Evolutionary conservation across 2,329 filamentous ascomycete genomes (phyloP).

Genomic region (Claviceps sp.): DNA sequence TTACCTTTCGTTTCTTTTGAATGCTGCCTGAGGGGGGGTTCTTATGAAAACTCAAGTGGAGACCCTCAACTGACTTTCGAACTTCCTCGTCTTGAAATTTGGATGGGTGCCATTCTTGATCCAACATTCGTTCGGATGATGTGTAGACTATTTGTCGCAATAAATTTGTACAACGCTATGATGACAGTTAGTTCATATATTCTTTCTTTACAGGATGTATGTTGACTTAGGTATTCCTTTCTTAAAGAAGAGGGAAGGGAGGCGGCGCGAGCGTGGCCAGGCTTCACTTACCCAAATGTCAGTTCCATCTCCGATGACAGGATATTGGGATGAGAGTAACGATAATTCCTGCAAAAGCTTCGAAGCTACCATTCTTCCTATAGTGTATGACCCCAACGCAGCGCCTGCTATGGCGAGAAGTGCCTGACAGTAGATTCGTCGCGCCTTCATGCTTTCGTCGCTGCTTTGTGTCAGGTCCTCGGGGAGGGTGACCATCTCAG

Average conservation of each 20-base stretch:
- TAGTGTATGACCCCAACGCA: slow-evolving; percentile 18
- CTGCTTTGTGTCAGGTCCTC: slow-evolving; percentile 18
- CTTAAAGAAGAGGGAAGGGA: no score
- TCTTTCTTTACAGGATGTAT: no score
- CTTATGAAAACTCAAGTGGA: slow-evolving; percentile 16
- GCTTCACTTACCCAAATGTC: slow-evolving; percentile 27
- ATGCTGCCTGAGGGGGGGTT: slow-evolving; percentile 6
- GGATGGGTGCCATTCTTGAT: slow-evolving; percentile 14
- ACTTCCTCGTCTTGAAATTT: slow-evolving; percentile 17
- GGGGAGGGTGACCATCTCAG: slow-evolving; percentile 23
- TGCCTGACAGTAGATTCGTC: slow-evolving; percentile 23
- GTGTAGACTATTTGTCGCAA: slow-evolving; percentile 15
- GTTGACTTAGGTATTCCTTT: no score
- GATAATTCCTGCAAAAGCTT: slow-evolving; percentile 30
- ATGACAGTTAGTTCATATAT: not conserved
- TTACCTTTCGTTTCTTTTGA: slow-evolving; percentile 19
- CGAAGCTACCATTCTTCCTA: slow-evolving; percentile 27
- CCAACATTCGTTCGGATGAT: slow-evolving; percentile 10
- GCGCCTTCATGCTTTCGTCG: slow-evolving; percentile 14
- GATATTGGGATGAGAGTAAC: slow-evolving; percentile 20
- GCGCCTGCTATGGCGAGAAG: slow-evolving; percentile 25
- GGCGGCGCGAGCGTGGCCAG: not conserved
- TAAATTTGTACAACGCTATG: slow-evolving; percentile 17
- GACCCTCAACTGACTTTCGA: slow-evolving; percentile 14
- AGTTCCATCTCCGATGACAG: slow-evolving; percentile 18